Base-by-base conservation (phyloP, 352 stramenopile species). In the Pythium inflatum region DNA sequence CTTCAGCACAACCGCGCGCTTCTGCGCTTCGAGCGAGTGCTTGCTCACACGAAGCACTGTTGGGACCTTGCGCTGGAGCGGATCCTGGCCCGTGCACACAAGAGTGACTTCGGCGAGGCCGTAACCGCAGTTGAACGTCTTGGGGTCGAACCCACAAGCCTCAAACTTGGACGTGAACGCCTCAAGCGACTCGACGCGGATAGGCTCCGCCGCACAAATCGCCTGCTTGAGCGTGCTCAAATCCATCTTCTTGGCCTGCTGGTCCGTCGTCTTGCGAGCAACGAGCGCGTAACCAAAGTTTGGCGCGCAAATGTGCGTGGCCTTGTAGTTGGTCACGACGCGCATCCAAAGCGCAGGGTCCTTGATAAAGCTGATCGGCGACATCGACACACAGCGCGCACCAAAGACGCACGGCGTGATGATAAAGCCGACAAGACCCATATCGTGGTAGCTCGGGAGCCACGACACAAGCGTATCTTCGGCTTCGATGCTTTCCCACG, bases 391-490 rank as follows among this genome's bases (percentile, higher is more conserved):
- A 7, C 98, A 97, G 9, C 75, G 93, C 53, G 95, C 98, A 14
- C 87, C 87, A 46, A 92, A 93, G 56, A 94, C 94, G 33, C 93
- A 85, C 7, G 70, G 85, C n/a, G 86, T 86, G 13, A 95, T 70
- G 69, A 92, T 93, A 33, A 92, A 96, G 54, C 97, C 98, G 68
- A 99, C 99, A 24, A 99, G 90, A 8, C 98, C 98, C 98, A 99
- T 99, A 79, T 99, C 98, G 77, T 99, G 98, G 79, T 99, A 99
- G 82, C 99, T 97, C 8, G 98, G 98, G 13, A 99, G 82, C 98
- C 98, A 99, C 24, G 92, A 98, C 5, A 98, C 97, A 54, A 95
- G 70, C 30, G 83, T 91, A 48, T 95, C 88, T 0, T 74, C 75
- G 2, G 73, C 62, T 22, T 75, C 34, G 36, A 93, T 91, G 31